phyloP scores from a whole-genome alignment of 106 monocot genomes.

The Cymbidium sinense region DNA sequence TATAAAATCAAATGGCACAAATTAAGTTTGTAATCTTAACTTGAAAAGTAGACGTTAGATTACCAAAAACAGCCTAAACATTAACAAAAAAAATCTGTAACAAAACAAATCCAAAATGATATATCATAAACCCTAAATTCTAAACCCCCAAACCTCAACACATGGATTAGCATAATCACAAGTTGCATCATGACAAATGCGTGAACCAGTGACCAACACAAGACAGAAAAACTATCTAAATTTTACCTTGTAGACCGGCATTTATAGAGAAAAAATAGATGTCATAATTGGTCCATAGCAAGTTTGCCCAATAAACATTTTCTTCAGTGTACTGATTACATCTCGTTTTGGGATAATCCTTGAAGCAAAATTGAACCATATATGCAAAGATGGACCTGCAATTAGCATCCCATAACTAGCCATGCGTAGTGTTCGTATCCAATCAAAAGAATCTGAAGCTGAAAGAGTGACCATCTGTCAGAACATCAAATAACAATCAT shows the following conservation, averaged over 20 bases:
- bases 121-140: neutral
- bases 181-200: neutral
- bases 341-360: slow-evolving; percentile 77
- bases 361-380: slow-evolving; percentile 93
- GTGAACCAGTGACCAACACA: neutral
- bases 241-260: slow-evolving; percentile 80
- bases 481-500: neutral
- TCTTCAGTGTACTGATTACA: slow-evolving; percentile 75
- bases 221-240: neutral
- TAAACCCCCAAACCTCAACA: neutral
- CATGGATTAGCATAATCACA: neutral
- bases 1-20: neutral
- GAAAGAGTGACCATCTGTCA: slow-evolving; percentile 49
- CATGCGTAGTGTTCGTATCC: slow-evolving; percentile 73
- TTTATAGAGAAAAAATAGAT: slow-evolving; percentile 77
- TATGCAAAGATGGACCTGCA: slow-evolving; percentile 82
- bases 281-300: slow-evolving; percentile 79
- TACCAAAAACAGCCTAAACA: neutral
- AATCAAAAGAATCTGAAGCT: slow-evolving; percentile 40
- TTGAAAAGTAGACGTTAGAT: neutral
- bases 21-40: neutral
- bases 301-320: slow-evolving; percentile 78
- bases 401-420: slow-evolving; percentile 74
- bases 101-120: neutral
- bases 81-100: neutral